These are phyloP conservation scores for Podaxis pistillaris DNA, from an alignment of 768 basidiomycete genomes.

Conservation along the genomic window DNA sequence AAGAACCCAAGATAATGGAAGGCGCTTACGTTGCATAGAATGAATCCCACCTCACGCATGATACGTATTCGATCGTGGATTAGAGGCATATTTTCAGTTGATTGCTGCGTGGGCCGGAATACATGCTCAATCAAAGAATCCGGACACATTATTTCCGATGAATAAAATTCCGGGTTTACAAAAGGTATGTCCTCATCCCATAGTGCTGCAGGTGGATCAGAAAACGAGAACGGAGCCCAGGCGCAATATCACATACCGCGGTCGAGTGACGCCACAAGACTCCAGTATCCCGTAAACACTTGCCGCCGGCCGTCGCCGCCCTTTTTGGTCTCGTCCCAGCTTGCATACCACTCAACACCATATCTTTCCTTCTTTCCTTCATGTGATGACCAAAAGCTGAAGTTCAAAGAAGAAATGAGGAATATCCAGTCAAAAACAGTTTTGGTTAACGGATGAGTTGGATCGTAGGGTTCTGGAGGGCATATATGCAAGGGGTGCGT, in stretches of 20 bases:
- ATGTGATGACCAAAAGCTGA: conserved; percentile 84
- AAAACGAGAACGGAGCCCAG: not conserved
- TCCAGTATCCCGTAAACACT: conserved; percentile 85
- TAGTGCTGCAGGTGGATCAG: conserved; percentile 47
- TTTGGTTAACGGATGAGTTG: conserved; percentile 51
- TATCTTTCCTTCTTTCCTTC: conserved; percentile 61
- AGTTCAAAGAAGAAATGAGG: conserved; percentile 82
- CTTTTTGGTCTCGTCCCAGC: conserved; percentile 46
- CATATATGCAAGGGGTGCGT: conserved; percentile 73
- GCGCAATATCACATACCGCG: conserved; percentile 48
- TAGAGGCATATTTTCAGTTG: conserved; percentile 66
- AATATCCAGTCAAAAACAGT: conserved; percentile 82
- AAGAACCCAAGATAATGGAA: conserved; percentile 2
- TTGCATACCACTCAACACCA: conserved; percentile 74
- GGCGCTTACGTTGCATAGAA: conserved; percentile 62
- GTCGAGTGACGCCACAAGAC: conserved; percentile 79
- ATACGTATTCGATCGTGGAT: conserved; percentile 68
- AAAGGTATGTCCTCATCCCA: conserved; percentile 70
- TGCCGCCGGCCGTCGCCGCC: conserved; percentile 21
- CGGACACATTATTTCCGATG: conserved; percentile 66
- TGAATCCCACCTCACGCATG: conserved; percentile 74
- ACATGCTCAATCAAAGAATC: conserved; percentile 66
- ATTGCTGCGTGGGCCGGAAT: conserved; percentile 60
- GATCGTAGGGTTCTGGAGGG: conserved; percentile 62
- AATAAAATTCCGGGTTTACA: conserved; percentile 77